Conservation (phyloP, 192 early-diverging fungal species). For the Coemansia sp. region DNA sequence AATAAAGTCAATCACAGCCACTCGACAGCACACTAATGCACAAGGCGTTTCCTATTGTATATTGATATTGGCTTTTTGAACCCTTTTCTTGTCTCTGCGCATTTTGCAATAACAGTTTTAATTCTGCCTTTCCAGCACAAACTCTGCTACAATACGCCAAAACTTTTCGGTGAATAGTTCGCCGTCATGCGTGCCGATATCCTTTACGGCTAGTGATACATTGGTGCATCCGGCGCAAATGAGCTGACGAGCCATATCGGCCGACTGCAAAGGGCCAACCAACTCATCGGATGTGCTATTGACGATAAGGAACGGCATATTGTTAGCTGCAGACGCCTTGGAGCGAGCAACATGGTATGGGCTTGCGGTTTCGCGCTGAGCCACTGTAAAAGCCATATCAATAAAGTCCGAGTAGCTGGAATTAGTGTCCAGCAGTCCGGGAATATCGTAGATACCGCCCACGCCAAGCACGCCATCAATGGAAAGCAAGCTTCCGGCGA, state of each 20-base stretch:
- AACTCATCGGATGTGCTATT: constrained; percentile 72
- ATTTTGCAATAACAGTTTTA: no score
- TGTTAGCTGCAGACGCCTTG: neutral
- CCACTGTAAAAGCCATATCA: constrained; percentile 62
- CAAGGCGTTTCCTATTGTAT: no score
- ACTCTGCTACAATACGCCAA: constrained; percentile 30
- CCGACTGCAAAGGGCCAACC: constrained; percentile 61
- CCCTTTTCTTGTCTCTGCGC: neutral
- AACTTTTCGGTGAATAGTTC: constrained; percentile 21
- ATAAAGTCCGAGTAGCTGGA: constrained; percentile 76
- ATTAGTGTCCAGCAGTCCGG: constrained; percentile 59
- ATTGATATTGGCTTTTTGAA: neutral
- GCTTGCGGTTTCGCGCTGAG: constrained; percentile 14
- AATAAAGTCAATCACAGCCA: neutral
- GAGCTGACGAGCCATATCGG: constrained; percentile 26
- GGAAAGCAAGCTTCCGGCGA: constrained; percentile 4
- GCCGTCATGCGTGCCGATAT: constrained; percentile 31
- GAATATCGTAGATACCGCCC: constrained; percentile 85
- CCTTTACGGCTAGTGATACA: constrained; percentile 20
- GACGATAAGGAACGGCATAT: constrained; percentile 61
- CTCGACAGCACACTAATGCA: no score
- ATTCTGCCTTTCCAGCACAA: constrained; percentile 8
- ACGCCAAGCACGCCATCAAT: constrained; percentile 70
- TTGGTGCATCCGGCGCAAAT: constrained; percentile 15
- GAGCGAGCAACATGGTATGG: constrained; percentile 7